These are phyloP conservation scores for Starmerella geochares DNA, from an alignment of 805 yeast species.

Conservation along the genomic window DNA sequence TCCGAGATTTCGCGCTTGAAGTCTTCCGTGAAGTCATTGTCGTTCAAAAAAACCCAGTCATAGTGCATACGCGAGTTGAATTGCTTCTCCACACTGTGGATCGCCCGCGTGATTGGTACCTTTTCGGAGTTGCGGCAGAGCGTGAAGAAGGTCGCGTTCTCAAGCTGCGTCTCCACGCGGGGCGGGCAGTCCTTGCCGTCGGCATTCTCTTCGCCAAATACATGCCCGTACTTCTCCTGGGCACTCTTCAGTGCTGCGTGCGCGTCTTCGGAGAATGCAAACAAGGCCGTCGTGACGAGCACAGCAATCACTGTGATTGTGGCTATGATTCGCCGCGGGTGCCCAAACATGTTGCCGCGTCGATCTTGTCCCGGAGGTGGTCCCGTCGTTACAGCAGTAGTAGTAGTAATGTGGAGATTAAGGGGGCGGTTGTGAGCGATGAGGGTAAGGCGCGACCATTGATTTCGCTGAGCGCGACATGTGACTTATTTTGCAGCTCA, in stretches of 20 bases:
- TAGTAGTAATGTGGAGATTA: background rate
- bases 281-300: background rate
- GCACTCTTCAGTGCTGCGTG: constrained; percentile 10
- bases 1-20: constrained; percentile 43
- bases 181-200: background rate
- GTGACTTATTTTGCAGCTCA: too few species aligned
- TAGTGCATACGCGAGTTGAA: constrained; percentile 54
- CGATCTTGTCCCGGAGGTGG: too few species aligned
- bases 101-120: constrained; percentile 45
- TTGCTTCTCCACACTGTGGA: constrained; percentile 53
- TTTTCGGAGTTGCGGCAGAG: constrained; percentile 62
- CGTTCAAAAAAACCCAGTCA: constrained; percentile 75
- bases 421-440: too few species aligned
- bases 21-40: constrained; percentile 48
- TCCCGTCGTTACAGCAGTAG: background rate
- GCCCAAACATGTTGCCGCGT: background rate
- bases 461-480: too few species aligned
- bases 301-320: background rate
- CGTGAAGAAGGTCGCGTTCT: constrained; percentile 46
- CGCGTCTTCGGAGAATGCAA: constrained; percentile 13
- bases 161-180: constrained; percentile 8
- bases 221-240: background rate
- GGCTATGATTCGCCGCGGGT: background rate
- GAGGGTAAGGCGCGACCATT: too few species aligned
- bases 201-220: background rate